phyloP scores from a whole-genome alignment of 495 filamentous ascomycete genomes.

The Pyrenula massariospora region DNA sequence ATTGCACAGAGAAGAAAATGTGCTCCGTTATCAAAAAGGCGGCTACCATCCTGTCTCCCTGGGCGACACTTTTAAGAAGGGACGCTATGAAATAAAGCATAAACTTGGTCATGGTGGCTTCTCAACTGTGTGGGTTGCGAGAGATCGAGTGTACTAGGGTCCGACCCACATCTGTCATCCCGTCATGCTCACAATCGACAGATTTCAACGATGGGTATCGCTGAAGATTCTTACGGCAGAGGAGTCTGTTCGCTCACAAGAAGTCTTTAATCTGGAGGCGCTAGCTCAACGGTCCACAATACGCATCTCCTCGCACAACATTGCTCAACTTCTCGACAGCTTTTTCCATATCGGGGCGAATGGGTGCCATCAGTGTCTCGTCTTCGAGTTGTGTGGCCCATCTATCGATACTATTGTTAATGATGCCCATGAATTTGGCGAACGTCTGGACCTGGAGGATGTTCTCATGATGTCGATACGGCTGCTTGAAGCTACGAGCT shows the following conservation, averaged over 20 bases:
- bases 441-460: too few relatives aligned
- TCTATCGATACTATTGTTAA: too few relatives aligned
- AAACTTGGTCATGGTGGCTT: constrained; percentile 37
- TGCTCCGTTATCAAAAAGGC: constrained; percentile 24
- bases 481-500: too few relatives aligned
- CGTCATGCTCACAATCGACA: constrained; percentile 13
- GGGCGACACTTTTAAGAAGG: constrained; percentile 22
- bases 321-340: constrained; percentile 26
- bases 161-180: constrained; percentile 9
- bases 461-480: too few relatives aligned
- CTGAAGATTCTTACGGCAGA: constrained; percentile 19
- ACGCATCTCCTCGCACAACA: constrained; percentile 10
- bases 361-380: constrained; percentile 33
- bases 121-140: constrained; percentile 38
- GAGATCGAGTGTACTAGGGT: constrained; percentile 19
- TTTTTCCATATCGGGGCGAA: constrained; percentile 29
- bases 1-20: too few relatives aligned
- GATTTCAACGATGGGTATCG: constrained; percentile 12
- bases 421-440: too few relatives aligned
- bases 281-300: constrained; percentile 9
- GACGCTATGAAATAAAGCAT: constrained; percentile 32
- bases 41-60: constrained; percentile 34
- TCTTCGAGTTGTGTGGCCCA: constrained; percentile 34
- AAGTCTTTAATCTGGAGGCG: constrained; percentile 12
- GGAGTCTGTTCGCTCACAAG: constrained; percentile 13